These are phyloP conservation scores for Penicillium odoratum DNA, from an alignment of 495 filamentous ascomycete genomes.

Conservation along the genomic window DNA sequence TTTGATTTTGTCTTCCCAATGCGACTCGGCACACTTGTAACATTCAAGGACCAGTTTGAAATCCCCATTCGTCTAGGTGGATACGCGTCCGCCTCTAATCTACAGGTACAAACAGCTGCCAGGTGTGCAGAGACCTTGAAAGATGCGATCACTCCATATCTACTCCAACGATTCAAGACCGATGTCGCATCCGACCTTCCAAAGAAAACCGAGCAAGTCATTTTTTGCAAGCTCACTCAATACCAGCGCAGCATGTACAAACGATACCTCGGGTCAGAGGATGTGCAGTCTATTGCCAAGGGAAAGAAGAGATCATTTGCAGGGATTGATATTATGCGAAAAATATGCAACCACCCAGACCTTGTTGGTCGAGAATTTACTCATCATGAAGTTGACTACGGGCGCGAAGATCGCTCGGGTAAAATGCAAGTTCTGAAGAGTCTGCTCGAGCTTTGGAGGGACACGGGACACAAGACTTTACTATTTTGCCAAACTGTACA, in stretches of 20 bases:
- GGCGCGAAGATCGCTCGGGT: constrained; percentile 70
- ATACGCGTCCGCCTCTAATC: constrained; percentile 88
- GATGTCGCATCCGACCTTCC: constrained; percentile 93
- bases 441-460: constrained; percentile 81
- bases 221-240: constrained; percentile 89
- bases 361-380: constrained; percentile 65
- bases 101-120: constrained; percentile 87
- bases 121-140: constrained; percentile 89
- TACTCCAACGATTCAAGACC: constrained; percentile 89
- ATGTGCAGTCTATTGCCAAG: constrained; percentile 74
- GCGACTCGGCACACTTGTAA: constrained; percentile 86
- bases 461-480: constrained; percentile 83
- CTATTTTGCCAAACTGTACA: constrained; percentile 88
- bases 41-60: constrained; percentile 87
- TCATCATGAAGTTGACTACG: constrained; percentile 66
- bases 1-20: constrained; percentile 97
- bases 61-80: constrained; percentile 88
- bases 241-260: constrained; percentile 75
- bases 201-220: constrained; percentile 89
- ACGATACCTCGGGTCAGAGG: constrained; percentile 75
- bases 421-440: constrained; percentile 94
- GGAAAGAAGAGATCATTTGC: constrained; percentile 77
- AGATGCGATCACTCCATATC: constrained; percentile 85
- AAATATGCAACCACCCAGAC: constrained; percentile 97
- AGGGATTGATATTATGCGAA: constrained; percentile 87